Evolutionary conservation across 768 basidiomycete species (phyloP), one percentile per base, ranked within the genome.

Genomic region (Lyophyllum atratum): DNA sequence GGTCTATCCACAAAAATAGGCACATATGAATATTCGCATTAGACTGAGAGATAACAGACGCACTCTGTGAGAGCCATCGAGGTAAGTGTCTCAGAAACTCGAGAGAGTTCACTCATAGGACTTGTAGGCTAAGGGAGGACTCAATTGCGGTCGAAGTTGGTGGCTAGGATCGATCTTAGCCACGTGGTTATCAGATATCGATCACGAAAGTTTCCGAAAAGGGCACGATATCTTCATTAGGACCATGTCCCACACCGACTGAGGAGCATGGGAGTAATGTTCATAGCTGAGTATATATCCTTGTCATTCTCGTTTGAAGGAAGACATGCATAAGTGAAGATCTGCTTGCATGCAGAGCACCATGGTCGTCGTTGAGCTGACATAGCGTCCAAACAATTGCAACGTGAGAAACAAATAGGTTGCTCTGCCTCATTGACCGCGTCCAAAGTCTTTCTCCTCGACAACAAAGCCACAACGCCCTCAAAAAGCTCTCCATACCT

Each of bases 351-450:
- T 14, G 14, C 8, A 37, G 34, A 37, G 17, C n/a, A n/a, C n/a
- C n/a, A n/a, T n/a, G n/a, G 34, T 31, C 11, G 14, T 37, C 11
- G 34, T 11, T 6, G 14, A 15, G 17, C 34, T 37, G 12, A 15
- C 34, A 37, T 12, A 40, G 45, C 42, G 50, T 45, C 52, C 64
- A 67, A 67, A 65, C 60, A 67, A 61, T 56, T 44, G 55, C 61
- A 65, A 59, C 64, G 66, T 67, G 66, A 60, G 66, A 65, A 66
- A 65, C 59, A 59, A 60, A 56, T 62, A 58, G 59, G 39, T 33
- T 54, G 42, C 44, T 52, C 51, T 46, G 49, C 61, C 56, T 63
- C 58, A 59, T 59, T 63, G 63, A 64, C 63, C 61, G 61, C 62
- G 63, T 64, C 52, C 40, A 54, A 52, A 43, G 31, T 47, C 52